Evolutionary conservation across 1,139 yeast species (phyloP).

Genomic region (Candida glucosophila): DNA sequence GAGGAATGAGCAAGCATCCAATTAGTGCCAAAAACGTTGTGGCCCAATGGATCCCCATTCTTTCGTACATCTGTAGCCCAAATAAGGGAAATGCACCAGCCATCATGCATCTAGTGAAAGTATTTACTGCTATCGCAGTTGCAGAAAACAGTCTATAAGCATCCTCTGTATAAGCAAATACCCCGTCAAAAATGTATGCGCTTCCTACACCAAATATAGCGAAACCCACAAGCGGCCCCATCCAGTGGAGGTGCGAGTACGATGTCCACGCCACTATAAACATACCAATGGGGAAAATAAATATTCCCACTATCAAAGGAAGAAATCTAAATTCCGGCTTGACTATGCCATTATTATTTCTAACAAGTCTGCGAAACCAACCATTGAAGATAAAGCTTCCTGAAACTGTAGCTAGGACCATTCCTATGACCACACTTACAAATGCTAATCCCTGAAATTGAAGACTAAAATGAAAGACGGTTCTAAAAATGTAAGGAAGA

Average conservation of each 20-base stretch:
- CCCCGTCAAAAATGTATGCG: conserved; percentile 29
- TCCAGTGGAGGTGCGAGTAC: conserved; percentile 28
- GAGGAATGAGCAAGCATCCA: conserved; percentile 23
- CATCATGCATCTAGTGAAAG: conserved; percentile 27
- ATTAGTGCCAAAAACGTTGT: conserved; percentile 27
- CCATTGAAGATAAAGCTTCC: conserved; percentile 11
- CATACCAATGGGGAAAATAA: conserved; percentile 28
- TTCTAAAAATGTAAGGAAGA: conserved; percentile 45
- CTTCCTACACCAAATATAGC: conserved; percentile 28
- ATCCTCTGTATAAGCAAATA: conserved; percentile 31
- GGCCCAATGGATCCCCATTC: conserved; percentile 33
- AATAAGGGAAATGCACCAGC: conserved; percentile 32
- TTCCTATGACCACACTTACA: conserved; percentile 44
- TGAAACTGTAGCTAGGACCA: conserved; percentile 17
- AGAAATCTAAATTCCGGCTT: conserved; percentile 31
- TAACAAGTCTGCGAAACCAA: conserved; percentile 14
- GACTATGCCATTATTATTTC: conserved; percentile 18
- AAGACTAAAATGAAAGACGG: conserved; percentile 36
- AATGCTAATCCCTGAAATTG: conserved; percentile 40
- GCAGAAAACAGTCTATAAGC: conserved; percentile 33
- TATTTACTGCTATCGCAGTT: conserved; percentile 33
- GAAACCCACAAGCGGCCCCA: conserved; percentile 31
- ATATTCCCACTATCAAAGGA: conserved; percentile 25
- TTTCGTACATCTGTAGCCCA: conserved; percentile 27
- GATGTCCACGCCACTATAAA: conserved; percentile 34